Conservation (phyloP, 2,329 filamentous ascomycete genomes). For the Alternaria novae-zelandiae region DNA sequence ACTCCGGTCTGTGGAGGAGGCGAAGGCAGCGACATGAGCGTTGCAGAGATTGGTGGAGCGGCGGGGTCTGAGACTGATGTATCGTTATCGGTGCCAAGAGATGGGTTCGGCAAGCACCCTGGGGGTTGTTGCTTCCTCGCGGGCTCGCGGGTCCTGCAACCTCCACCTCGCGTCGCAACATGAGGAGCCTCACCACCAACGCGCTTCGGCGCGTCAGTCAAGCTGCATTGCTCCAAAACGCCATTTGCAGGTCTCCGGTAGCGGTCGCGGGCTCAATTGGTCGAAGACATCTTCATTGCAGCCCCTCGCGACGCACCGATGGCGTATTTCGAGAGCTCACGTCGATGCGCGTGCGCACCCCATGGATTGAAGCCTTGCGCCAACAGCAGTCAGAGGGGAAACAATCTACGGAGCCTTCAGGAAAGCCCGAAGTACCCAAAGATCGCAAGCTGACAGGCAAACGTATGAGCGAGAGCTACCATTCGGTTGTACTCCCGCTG, state of each 20-base stretch:
- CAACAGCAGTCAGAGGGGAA: constrained; percentile 54
- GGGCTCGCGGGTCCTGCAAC: constrained; percentile 6
- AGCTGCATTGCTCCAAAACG: constrained; percentile 8
- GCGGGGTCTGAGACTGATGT: not conserved
- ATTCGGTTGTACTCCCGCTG: constrained; percentile 71
- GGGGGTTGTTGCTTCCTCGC: constrained; percentile 25
- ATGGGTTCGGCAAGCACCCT: constrained; percentile 21
- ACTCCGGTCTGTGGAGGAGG: not conserved
- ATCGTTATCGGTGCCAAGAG: constrained; percentile 25
- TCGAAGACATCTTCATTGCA: constrained; percentile 34
- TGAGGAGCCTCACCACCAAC: constrained; percentile 28
- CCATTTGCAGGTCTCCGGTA: not conserved
- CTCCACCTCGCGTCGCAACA: constrained; percentile 19
- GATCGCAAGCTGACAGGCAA: constrained; percentile 68
- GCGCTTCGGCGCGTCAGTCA: constrained; percentile 25
- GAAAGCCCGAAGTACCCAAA: constrained; percentile 43
- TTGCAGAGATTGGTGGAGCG: constrained; percentile 2
- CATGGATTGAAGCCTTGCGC: constrained; percentile 71
- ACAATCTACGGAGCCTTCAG: constrained; percentile 38
- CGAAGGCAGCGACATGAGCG: not conserved
- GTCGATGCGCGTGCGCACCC: constrained; percentile 59
- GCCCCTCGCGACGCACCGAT: constrained; percentile 52
- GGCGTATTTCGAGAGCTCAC: constrained; percentile 65
- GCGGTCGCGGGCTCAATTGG: not conserved
- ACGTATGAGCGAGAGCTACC: constrained; percentile 74